Evolutionary conservation across 768 basidiomycete genomes (phyloP), one percentile per base, ranked within the genome.

Genomic region (Pleurotus platypus): DNA sequence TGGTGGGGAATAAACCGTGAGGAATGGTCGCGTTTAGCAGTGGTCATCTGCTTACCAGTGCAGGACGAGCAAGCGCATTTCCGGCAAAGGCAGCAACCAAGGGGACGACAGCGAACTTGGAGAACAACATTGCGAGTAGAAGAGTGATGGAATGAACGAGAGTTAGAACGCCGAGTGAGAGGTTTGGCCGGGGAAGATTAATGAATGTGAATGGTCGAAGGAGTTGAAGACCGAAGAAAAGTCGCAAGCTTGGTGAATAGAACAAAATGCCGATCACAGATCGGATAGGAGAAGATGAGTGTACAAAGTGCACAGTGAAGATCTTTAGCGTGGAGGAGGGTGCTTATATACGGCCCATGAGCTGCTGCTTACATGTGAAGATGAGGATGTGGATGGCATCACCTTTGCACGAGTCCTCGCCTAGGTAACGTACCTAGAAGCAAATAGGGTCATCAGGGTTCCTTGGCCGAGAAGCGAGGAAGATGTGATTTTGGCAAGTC

Each of bases 201-300:
- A 49, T 11, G 49, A 35, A 27, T 39, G 51, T 53, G 51, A 20
- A 53, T 9, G 9, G 30, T 35, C 30, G 30, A 35, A 50, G 49
- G 38, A 50, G 49, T 27, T 50, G 49, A 50, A 16, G 20, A 49
- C 27, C 37, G 27, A 50, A 30, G 30, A 53, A 53, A 49, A 20
- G 5, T 27, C 37, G 49, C 51, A 53, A 53, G 51, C 39, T 30
- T 53, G 35, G 42, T 15, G 51, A 53, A 53, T 53, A 53, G 51
- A 53, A 53, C 51, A 53, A 39, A 53, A 53, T 24, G 51, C 51
- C 51, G 51, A 53, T 53, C 51, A 42, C 51, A 40, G 51, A 53
- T 40, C 51, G 51, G 51, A 53, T 18, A 18, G 51, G 42, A 24
- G 24, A 40, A 53, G 51, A 35, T 53, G 51, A 53, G 51, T 53